Percentiles rank a stretch among this genome's conserved stretches.
Conservation (phyloP, 2,329 filamentous ascomycete species). For the Emericellopsis cladophorae region DNA sequence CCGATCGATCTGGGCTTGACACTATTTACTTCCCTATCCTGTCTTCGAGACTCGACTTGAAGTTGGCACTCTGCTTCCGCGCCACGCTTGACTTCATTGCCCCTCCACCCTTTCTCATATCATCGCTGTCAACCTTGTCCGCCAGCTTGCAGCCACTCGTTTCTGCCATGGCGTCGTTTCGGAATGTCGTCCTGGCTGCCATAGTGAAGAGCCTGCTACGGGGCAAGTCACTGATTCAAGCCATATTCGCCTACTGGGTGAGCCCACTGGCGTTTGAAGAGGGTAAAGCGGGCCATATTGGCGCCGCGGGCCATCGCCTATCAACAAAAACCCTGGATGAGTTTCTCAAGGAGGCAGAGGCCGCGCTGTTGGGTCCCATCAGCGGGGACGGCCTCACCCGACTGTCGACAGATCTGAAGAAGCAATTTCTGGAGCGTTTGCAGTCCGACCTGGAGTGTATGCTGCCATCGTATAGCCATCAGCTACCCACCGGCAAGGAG, state of each 20-base stretch:
- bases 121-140: neutral
- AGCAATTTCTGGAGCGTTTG: conserved; percentile 41
- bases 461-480: conserved; percentile 54
- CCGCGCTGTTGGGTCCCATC: conserved; percentile 34
- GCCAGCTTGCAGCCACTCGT: conserved; percentile 29
- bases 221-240: conserved; percentile 46
- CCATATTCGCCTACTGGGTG: conserved; percentile 42
- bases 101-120: neutral
- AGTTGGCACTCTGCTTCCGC: no score
- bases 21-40: neutral
- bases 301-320: conserved; percentile 3
- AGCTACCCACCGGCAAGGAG: conserved; percentile 48
- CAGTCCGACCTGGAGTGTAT: conserved; percentile 42
- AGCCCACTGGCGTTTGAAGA: conserved; percentile 21
- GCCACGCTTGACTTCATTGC: neutral
- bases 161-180: conserved; percentile 45
- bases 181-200: conserved; percentile 39
- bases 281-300: conserved; percentile 5
- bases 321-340: conserved; percentile 24
- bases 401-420: conserved; percentile 36
- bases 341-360: conserved; percentile 45
- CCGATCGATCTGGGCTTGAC: neutral
- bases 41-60: neutral
- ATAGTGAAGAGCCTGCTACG: conserved; percentile 43
- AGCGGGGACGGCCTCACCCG: conserved; percentile 28